These are phyloP conservation scores for Xylaria multiplex DNA, from an alignment of 2,329 filamentous ascomycete species.

Conservation along the genomic window DNA sequence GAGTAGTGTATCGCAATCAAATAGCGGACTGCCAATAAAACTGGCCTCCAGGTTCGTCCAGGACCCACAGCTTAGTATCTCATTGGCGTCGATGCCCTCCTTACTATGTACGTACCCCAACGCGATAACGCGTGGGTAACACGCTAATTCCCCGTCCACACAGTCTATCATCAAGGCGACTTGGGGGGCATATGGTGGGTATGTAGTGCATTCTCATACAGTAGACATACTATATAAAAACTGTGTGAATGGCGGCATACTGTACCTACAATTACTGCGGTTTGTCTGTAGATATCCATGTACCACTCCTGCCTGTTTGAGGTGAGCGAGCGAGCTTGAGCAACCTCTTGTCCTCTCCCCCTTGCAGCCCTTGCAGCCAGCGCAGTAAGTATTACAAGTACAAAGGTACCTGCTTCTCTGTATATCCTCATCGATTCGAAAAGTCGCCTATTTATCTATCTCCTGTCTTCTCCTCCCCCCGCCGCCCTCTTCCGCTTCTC, in stretches of 20 bases:
- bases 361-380: conserved; percentile 9
- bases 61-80: conserved; percentile 20
- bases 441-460: conserved; percentile 7
- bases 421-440: not conserved
- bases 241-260: no score
- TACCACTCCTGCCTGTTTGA: no score
- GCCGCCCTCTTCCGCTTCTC: no score
- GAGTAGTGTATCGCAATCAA: not conserved
- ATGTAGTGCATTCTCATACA: no score
- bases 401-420: not conserved
- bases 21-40: not conserved
- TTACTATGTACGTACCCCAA: conserved; percentile 37
- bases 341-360: conserved; percentile 23
- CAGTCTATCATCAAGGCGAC: no score
- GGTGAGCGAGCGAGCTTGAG: no score
- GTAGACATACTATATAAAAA: no score
- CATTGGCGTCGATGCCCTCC: conserved; percentile 33
- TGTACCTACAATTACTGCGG: no score
- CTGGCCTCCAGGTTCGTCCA: conserved; percentile 28
- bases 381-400: not conserved
- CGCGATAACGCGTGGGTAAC: conserved; percentile 47
- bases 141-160: conserved; percentile 35
- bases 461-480: no score
- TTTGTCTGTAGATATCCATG: no score
- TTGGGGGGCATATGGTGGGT: no score